Evolutionary conservation across 2,329 filamentous ascomycete species (phyloP).

Genomic region (Macrophomina phaseolina): DNA sequence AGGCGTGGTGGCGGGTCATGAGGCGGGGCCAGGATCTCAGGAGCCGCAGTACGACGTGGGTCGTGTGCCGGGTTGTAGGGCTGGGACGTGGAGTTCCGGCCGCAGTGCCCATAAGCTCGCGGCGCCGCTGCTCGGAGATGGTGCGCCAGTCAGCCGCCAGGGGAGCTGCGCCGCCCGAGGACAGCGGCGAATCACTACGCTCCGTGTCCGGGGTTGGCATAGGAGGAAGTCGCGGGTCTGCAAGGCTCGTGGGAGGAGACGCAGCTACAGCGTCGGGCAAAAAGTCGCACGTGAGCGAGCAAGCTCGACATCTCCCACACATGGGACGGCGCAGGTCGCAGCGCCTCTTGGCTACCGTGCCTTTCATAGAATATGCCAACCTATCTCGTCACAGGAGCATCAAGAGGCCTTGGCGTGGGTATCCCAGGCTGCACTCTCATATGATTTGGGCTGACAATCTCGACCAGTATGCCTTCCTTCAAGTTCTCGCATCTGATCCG

Average conservation of each 20-base stretch:
- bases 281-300: neutral
- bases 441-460: neutral
- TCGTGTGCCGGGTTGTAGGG: neutral
- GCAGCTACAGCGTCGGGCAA: neutral
- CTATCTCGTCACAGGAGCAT: conserved; percentile 39
- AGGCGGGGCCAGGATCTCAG: neutral
- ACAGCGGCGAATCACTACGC: neutral
- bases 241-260: neutral
- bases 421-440: conserved; percentile 35
- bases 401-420: conserved; percentile 39
- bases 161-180: neutral
- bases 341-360: neutral
- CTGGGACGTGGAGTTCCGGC: neutral
- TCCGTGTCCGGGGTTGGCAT: neutral
- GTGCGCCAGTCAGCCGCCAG: neutral
- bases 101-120: neutral
- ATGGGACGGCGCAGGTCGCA: neutral
- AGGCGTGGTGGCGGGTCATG: neutral
- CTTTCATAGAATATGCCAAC: conserved; percentile 32
- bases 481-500: conserved; percentile 35
- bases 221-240: no score
- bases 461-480: neutral
- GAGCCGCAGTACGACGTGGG: neutral
- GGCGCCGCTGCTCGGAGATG: neutral
- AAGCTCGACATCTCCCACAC: neutral